Evolutionary conservation across 768 basidiomycete species (phyloP).

Genomic region (Crassisporium funariophilum): DNA sequence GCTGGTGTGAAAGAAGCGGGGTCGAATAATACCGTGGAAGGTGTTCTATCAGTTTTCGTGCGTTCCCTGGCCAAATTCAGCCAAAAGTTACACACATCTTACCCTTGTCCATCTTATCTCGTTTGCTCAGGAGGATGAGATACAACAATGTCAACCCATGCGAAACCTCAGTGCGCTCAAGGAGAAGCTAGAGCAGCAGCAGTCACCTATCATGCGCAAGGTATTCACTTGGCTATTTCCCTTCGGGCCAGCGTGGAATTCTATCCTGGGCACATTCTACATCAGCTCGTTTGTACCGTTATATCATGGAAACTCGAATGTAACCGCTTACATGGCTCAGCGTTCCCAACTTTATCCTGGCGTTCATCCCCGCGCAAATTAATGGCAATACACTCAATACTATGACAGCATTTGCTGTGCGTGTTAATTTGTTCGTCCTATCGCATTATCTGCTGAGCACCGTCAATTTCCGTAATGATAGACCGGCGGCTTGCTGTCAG

Average conservation of each 20-base stretch:
- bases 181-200: slow-evolving; percentile 55
- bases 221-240: slow-evolving; percentile 85
- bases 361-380: slow-evolving; percentile 90
- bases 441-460: slow-evolving; percentile 13
- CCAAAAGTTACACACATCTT: neutral
- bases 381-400: slow-evolving; percentile 84
- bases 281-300: slow-evolving; percentile 82
- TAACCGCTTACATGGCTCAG: slow-evolving; percentile 38
- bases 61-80: slow-evolving; percentile 12
- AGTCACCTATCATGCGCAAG: slow-evolving; percentile 77
- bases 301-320: slow-evolving; percentile 2
- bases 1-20: slow-evolving; percentile 9
- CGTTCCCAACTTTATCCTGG: slow-evolving; percentile 92
- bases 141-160: slow-evolving; percentile 42
- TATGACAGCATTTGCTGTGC: slow-evolving; percentile 91
- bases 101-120: neutral
- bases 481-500: slow-evolving; percentile 90
- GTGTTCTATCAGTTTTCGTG: slow-evolving; percentile 26
- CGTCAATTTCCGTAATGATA: slow-evolving; percentile 27
- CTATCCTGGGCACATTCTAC: slow-evolving; percentile 90
- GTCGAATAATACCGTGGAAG: slow-evolving; percentile 4
- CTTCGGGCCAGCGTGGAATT: slow-evolving; percentile 89
- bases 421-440: slow-evolving; percentile 27
- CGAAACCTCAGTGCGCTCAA: slow-evolving; percentile 60
- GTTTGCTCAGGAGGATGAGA: slow-evolving; percentile 39